Conservation (phyloP, 768 basidiomycete genomes). For the Peribolospora kevripleyi region DNA sequence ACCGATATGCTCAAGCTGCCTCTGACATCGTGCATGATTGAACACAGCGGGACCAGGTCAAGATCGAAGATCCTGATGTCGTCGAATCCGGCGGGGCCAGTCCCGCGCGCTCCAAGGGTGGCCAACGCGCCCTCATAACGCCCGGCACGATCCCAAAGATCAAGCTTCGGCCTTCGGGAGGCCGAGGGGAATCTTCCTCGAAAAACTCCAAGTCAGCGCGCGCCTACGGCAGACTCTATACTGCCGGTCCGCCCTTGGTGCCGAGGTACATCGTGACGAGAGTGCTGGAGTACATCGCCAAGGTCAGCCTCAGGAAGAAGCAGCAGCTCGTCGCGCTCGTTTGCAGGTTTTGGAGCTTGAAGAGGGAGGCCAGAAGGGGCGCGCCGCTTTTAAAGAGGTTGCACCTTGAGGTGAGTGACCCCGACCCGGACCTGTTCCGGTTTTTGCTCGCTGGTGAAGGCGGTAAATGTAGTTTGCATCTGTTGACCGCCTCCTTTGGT, state of each 20-base stretch:
- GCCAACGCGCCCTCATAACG: not conserved
- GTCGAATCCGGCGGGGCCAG: not conserved
- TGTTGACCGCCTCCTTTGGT: not conserved
- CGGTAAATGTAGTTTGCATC: no score
- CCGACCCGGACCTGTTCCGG: no score
- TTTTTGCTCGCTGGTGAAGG: not conserved
- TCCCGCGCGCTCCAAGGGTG: no score
- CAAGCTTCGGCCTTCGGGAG: not conserved
- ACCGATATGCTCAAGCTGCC: no score
- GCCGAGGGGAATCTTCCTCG: not conserved
- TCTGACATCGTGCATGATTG: no score
- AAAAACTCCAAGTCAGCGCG: constrained; percentile 46
- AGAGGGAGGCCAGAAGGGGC: constrained; percentile 73
- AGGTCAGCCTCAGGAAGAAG: constrained; percentile 49
- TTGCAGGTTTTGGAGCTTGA: constrained; percentile 91
- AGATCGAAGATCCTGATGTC: not conserved
- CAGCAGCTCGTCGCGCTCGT: constrained; percentile 47
- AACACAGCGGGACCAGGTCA: not conserved
- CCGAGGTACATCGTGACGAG: constrained; percentile 61
- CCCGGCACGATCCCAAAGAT: constrained; percentile 12
- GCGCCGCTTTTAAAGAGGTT: constrained; percentile 79
- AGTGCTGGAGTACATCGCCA: constrained; percentile 46
- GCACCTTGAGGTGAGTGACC: constrained; percentile 47
- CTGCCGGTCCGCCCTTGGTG: constrained; percentile 62
- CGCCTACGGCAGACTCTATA: constrained; percentile 76